phyloP scores from a whole-genome alignment of 306 rosid genomes.

The Trifolium pratense region DNA sequence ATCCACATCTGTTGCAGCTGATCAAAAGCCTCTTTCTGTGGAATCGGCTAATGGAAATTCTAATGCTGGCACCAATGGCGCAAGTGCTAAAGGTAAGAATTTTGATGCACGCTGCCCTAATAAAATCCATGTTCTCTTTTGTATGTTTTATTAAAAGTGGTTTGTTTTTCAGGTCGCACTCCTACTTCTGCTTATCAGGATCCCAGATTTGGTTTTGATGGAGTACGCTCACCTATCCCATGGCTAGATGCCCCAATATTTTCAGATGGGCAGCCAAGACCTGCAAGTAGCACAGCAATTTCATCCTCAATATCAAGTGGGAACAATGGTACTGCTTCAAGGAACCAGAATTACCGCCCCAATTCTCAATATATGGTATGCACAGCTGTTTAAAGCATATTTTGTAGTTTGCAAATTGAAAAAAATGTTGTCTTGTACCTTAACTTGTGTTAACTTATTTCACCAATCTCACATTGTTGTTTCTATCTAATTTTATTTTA shows the following conservation, averaged over 20 bases:
- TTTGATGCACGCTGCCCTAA: constrained; percentile 49
- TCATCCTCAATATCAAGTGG: constrained; percentile 65
- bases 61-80: constrained; percentile 58
- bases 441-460: neutral
- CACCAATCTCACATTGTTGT: neutral
- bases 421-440: neutral
- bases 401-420: neutral
- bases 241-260: constrained; percentile 75
- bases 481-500: neutral
- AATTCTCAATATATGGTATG: constrained; percentile 79
- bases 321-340: constrained; percentile 51
- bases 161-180: constrained; percentile 64
- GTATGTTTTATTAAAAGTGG: constrained; percentile 53
- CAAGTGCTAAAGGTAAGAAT: constrained; percentile 60
- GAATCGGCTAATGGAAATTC: constrained; percentile 70
- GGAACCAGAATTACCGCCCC: constrained; percentile 81
- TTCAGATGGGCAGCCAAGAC: constrained; percentile 90
- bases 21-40: constrained; percentile 73
- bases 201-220: constrained; percentile 76
- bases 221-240: constrained; percentile 60
- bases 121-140: constrained; percentile 50
- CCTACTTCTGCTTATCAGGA: constrained; percentile 86
- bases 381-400: neutral
- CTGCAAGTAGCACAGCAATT: constrained; percentile 58
- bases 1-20: constrained; percentile 67